Conservation (phyloP, 2,329 filamentous ascomycete genomes). For the Beauveria pseudobassiana region DNA sequence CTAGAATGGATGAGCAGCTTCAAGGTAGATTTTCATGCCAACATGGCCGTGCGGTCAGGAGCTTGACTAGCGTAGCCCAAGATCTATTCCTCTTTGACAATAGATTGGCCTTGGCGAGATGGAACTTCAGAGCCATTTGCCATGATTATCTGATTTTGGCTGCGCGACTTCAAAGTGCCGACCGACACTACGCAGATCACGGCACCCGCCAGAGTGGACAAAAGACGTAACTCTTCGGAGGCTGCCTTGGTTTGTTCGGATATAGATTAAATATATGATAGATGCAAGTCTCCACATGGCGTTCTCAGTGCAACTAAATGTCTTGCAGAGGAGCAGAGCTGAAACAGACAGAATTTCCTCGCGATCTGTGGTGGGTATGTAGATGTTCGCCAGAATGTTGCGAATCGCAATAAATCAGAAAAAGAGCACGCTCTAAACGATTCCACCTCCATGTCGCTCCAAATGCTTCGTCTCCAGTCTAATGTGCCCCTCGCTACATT, state of each 20-base stretch:
- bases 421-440: background rate
- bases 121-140: background rate
- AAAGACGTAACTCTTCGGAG: background rate
- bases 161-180: background rate
- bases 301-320: background rate
- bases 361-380: constrained; percentile 4
- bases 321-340: background rate
- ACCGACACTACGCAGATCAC: background rate
- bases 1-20: background rate
- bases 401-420: background rate
- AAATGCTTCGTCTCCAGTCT: constrained; percentile 5
- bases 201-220: background rate
- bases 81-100: background rate
- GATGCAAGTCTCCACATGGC: background rate
- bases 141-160: background rate
- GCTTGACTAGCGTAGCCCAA: background rate
- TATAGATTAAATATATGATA: background rate
- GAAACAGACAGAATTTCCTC: background rate
- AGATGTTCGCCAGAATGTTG: constrained; percentile 1
- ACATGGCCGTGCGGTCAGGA: background rate
- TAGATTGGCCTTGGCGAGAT: constrained; percentile 2
- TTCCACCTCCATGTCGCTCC: background rate
- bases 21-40: background rate
- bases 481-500: background rate
- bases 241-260: background rate